phyloP scores from a whole-genome alignment of 441 rosid genomes.

The Croton laevigatus region DNA sequence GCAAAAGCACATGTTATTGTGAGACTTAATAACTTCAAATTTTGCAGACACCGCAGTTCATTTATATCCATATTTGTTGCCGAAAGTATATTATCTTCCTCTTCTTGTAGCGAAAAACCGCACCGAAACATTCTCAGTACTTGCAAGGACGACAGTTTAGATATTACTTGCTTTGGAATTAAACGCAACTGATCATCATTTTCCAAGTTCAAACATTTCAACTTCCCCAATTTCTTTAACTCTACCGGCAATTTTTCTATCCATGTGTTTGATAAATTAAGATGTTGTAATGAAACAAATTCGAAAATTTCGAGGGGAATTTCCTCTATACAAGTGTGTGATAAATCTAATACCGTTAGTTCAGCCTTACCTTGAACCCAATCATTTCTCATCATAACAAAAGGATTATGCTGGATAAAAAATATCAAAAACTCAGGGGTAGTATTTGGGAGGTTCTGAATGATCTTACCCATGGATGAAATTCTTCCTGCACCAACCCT shows the following conservation, averaged over 20 bases:
- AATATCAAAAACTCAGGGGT: conserved; percentile 2
- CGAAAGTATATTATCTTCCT: conserved; percentile 6
- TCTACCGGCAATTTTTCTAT: conserved; percentile 14
- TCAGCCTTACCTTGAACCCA: neutral
- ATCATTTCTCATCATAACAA: too few relatives aligned
- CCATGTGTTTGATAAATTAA: neutral
- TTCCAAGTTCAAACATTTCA: conserved; percentile 30
- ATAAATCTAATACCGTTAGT: conserved; percentile 15
- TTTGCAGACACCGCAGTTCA: conserved; percentile 22
- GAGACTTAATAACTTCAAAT: conserved; percentile 17
- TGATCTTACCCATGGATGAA: neutral
- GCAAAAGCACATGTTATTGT: neutral
- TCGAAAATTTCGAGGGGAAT: conserved; percentile 15
- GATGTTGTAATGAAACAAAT: conserved; percentile 17
- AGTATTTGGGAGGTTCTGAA: neutral
- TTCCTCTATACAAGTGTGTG: neutral
- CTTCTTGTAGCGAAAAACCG: neutral
- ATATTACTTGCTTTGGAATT: conserved; percentile 20
- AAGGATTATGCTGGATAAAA: neutral
- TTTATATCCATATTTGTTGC: neutral
- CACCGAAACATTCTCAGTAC: conserved; percentile 17
- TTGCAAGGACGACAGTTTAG: conserved; percentile 20
- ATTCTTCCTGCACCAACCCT: too few relatives aligned
- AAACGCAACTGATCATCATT: neutral
- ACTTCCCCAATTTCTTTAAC: conserved; percentile 18